A percentile compares a stretch with the other conserved stretches of the same genome.
phyloP scores from a whole-genome alignment of 2,329 filamentous ascomycete species.

The Cladosporium velox region DNA sequence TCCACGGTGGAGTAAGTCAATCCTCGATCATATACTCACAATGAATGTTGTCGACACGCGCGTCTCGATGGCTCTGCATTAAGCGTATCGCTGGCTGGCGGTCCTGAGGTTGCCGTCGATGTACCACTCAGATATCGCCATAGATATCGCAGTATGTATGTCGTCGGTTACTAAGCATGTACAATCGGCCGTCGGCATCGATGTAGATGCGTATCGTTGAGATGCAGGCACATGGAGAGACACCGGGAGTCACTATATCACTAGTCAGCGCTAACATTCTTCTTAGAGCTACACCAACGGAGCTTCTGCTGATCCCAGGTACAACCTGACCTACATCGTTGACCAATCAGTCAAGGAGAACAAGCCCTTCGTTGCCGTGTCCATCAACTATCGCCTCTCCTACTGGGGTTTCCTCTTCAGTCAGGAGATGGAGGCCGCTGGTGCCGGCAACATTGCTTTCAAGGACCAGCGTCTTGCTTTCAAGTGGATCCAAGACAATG shows the following conservation, averaged over 20 bases:
- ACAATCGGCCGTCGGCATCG: neutral
- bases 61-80: neutral
- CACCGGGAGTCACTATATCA: neutral
- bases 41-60: neutral
- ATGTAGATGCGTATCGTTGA: neutral
- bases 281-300: conserved; percentile 11
- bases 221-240: neutral
- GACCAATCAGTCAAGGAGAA: conserved; percentile 58
- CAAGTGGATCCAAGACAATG: conserved; percentile 48
- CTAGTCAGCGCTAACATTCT: neutral
- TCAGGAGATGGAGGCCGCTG: conserved; percentile 12
- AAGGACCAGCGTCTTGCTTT: conserved; percentile 17
- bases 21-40: neutral
- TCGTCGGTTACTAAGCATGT: neutral
- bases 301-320: conserved; percentile 48
- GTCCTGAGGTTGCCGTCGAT: neutral
- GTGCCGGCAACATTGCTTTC: conserved; percentile 35
- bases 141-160: neutral
- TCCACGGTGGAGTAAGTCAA: conserved; percentile 59
- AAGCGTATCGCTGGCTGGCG: neutral
- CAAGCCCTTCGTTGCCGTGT: conserved; percentile 56
- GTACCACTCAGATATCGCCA: neutral
- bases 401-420: conserved; percentile 19
- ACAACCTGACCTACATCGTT: conserved; percentile 61
- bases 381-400: conserved; percentile 61